These are phyloP conservation scores for Coemansia sp. DNA, from an alignment of 192 early-diverging fungal genomes.

Conservation along the genomic window DNA sequence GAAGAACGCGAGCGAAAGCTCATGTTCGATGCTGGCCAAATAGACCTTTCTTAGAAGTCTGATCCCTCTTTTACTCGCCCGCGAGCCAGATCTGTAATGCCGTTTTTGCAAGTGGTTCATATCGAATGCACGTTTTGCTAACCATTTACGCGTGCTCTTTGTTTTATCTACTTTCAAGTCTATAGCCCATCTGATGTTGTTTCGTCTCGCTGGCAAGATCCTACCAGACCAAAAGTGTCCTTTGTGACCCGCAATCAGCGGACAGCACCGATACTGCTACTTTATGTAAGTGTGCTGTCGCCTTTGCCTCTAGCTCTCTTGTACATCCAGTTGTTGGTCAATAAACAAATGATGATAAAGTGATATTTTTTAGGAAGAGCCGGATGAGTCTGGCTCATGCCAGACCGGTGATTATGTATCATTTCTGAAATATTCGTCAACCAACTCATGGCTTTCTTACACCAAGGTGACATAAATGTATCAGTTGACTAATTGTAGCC, in stretches of 20 bases:
- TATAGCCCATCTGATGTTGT: background rate
- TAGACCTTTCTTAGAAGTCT: slow-evolving; percentile 59
- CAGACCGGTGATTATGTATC: slow-evolving; percentile 16
- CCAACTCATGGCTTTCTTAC: background rate
- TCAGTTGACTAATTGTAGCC: background rate
- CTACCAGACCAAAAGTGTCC: background rate
- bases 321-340: background rate
- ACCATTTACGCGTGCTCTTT: background rate
- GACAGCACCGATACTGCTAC: slow-evolving; percentile 5
- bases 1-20: slow-evolving; percentile 25
- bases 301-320: slow-evolving; percentile 1
- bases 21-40: slow-evolving; percentile 39
- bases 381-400: slow-evolving; percentile 21
- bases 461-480: background rate
- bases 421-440: slow-evolving; percentile 4
- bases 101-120: background rate
- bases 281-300: slow-evolving; percentile 12
- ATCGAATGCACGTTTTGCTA: background rate
- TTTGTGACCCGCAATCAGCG: background rate
- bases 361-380: slow-evolving; percentile 22
- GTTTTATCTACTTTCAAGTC: background rate
- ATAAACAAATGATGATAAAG: slow-evolving; percentile 14
- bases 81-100: background rate
- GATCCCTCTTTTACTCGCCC: slow-evolving; percentile 16
- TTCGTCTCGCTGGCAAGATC: background rate